Percentiles rank a stretch among this genome's conserved stretches.
These are phyloP conservation scores for Eutypella sp. DNA, from an alignment of 2,329 filamentous ascomycete genomes.

Conservation along the genomic window DNA sequence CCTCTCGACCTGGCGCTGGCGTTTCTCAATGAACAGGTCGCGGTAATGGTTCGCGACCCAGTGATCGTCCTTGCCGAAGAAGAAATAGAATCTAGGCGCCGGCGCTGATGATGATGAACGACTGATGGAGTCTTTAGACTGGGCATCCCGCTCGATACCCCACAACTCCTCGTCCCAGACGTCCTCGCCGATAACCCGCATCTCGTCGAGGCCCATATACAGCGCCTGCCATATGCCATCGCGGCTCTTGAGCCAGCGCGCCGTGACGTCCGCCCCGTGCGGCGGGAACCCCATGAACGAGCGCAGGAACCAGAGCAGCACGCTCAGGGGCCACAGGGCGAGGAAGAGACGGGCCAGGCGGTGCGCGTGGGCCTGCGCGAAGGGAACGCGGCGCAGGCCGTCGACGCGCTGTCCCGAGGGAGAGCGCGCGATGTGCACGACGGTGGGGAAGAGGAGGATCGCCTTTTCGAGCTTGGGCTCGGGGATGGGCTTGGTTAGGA, in stretches of 20 bases:
- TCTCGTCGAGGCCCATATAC: constrained; percentile 55
- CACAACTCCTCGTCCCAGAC: constrained; percentile 56
- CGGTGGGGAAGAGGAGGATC: constrained; percentile 68
- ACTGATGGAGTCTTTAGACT: constrained; percentile 14
- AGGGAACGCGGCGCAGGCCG: constrained; percentile 35
- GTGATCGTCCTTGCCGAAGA: constrained; percentile 56
- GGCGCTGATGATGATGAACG: constrained; percentile 9
- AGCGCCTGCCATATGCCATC: constrained; percentile 58
- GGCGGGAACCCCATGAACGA: constrained; percentile 42
- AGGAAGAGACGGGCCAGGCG: constrained; percentile 37
- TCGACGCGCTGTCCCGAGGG: constrained; percentile 51
- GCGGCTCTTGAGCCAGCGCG: constrained; percentile 48
- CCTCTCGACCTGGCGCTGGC: constrained; percentile 30
- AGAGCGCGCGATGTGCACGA: constrained; percentile 64
- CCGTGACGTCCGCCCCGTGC: constrained; percentile 45
- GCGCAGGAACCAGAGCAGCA: constrained; percentile 39
- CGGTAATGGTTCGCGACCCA: constrained; percentile 56
- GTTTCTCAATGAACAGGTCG: constrained; percentile 48
- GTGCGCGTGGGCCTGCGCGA: constrained; percentile 38
- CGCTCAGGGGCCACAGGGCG: constrained; percentile 32
- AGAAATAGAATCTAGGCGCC: constrained; percentile 50
- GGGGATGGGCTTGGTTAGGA: too few relatives aligned
- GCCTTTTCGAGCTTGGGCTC: constrained; percentile 43
- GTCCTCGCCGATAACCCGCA: constrained; percentile 54
- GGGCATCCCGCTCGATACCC: constrained; percentile 36